A percentile compares a stretch with the other conserved stretches of the same genome.
These are phyloP conservation scores for Vinca minor DNA, from an alignment of 257 asterid genomes.

Conservation along the genomic window DNA sequence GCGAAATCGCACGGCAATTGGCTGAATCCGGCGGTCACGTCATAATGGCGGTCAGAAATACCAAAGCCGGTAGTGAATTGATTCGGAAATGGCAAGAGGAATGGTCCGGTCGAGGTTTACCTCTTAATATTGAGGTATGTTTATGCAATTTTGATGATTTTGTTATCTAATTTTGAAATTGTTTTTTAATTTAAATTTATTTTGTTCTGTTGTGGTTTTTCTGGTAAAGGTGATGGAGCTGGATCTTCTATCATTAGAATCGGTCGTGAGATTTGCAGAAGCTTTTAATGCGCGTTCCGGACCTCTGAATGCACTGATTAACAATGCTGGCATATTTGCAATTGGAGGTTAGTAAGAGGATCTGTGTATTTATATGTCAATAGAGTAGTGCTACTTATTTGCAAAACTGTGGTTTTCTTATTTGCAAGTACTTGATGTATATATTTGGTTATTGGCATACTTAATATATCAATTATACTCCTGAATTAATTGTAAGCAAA, in stretches of 20 bases:
- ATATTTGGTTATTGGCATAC: neutral
- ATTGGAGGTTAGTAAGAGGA: constrained; percentile 53
- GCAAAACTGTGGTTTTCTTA: neutral
- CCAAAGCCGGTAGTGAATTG: constrained; percentile 63
- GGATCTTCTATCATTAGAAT: constrained; percentile 81
- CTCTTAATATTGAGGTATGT: constrained; percentile 80
- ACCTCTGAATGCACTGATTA: constrained; percentile 72
- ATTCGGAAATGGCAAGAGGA: constrained; percentile 71
- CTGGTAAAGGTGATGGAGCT: constrained; percentile 76
- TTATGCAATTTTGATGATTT: neutral
- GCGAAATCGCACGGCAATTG: constrained; percentile 91
- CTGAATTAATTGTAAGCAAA: neutral
- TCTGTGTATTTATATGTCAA: neutral
- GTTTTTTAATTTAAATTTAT: neutral
- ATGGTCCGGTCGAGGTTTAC: constrained; percentile 79
- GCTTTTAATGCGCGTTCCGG: constrained; percentile 74
- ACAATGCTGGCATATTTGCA: constrained; percentile 90
- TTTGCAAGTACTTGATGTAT: neutral
- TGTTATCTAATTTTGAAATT: neutral
- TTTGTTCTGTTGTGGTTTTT: neutral
- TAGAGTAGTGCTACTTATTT: neutral
- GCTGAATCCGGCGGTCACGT: constrained; percentile 94
- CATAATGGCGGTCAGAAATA: constrained; percentile 90
- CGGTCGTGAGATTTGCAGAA: constrained; percentile 77
- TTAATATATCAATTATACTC: neutral